Percentiles rank a stretch among this genome's conserved stretches.
Evolutionary conservation across 2,329 filamentous ascomycete genomes (phyloP).

Genomic region (Ceratocystis alfenasii): DNA sequence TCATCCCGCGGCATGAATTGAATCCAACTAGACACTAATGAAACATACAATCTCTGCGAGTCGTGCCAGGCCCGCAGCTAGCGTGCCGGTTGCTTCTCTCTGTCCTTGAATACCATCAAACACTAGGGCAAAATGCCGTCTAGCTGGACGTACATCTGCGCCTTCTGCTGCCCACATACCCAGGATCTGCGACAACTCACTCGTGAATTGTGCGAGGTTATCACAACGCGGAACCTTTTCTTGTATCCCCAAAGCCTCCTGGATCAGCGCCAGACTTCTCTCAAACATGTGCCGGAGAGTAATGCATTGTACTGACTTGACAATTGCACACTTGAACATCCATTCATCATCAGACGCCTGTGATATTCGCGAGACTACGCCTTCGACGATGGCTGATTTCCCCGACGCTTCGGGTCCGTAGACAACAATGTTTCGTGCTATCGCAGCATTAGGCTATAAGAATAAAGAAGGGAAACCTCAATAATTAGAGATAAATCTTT

Average conservation of each 20-base stretch:
- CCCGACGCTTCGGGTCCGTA: constrained; percentile 81
- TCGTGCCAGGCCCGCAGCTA: constrained; percentile 69
- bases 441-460: constrained; percentile 52
- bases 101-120: constrained; percentile 81
- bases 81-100: constrained; percentile 63
- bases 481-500: constrained; percentile 23
- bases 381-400: constrained; percentile 59
- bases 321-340: constrained; percentile 5
- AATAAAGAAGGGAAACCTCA: background rate
- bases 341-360: constrained; percentile 14
- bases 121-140: constrained; percentile 57
- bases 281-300: constrained; percentile 34
- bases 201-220: constrained; percentile 62
- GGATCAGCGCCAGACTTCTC: constrained; percentile 45
- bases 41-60: constrained; percentile 62
- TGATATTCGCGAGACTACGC: constrained; percentile 14
- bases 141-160: constrained; percentile 30
- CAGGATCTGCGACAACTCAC: constrained; percentile 57
- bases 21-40: background rate
- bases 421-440: constrained; percentile 61
- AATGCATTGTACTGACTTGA: constrained; percentile 23
- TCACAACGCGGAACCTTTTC: constrained; percentile 51
- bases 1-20: constrained; percentile 19
- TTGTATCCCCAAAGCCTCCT: constrained; percentile 29
- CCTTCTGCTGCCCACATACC: constrained; percentile 14